These are phyloP conservation scores for Exophiala lecanii-corni DNA, from an alignment of 2,329 filamentous ascomycete genomes.

Conservation along the genomic window DNA sequence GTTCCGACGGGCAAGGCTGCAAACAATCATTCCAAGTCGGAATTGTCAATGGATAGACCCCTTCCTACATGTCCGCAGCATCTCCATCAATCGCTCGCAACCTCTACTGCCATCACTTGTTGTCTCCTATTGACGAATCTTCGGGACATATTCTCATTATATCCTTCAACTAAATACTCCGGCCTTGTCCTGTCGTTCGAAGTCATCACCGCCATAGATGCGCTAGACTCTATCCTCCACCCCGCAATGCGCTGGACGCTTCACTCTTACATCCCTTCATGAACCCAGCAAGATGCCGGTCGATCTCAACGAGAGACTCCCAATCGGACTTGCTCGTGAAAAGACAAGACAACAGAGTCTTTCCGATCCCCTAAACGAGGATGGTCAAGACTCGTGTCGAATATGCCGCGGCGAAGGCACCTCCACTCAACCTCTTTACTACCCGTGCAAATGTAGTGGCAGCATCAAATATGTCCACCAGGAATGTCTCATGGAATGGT, in stretches of 20 bases:
- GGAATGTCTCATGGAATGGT: constrained; percentile 97
- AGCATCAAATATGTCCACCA: constrained; percentile 99
- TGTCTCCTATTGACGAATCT: too few species aligned
- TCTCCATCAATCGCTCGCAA: too few species aligned
- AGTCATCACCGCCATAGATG: too few species aligned
- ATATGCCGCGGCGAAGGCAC: constrained; percentile 92
- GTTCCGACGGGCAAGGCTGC: too few species aligned
- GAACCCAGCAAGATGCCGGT: constrained; percentile 15
- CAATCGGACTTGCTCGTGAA: constrained; percentile 3
- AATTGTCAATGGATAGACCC: too few species aligned
- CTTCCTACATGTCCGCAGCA: too few species aligned
- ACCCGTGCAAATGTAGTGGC: constrained; percentile 97
- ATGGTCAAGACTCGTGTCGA: constrained; percentile 77
- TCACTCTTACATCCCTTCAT: neutral
- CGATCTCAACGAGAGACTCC: constrained; percentile 9
- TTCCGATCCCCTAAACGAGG: constrained; percentile 14
- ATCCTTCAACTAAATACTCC: too few species aligned
- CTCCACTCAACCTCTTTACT: constrained; percentile 80
- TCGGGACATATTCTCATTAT: too few species aligned
- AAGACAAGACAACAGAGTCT: constrained; percentile 1
- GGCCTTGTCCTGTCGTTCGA: too few species aligned
- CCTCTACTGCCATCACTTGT: too few species aligned
- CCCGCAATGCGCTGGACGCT: neutral
- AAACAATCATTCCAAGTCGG: too few species aligned
- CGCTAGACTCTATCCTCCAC: too few species aligned